A percentile compares a stretch with the other conserved stretches of the same genome.
These are phyloP conservation scores for Alternaria sp. DNA, from an alignment of 2,329 filamentous ascomycete species.

Conservation along the genomic window DNA sequence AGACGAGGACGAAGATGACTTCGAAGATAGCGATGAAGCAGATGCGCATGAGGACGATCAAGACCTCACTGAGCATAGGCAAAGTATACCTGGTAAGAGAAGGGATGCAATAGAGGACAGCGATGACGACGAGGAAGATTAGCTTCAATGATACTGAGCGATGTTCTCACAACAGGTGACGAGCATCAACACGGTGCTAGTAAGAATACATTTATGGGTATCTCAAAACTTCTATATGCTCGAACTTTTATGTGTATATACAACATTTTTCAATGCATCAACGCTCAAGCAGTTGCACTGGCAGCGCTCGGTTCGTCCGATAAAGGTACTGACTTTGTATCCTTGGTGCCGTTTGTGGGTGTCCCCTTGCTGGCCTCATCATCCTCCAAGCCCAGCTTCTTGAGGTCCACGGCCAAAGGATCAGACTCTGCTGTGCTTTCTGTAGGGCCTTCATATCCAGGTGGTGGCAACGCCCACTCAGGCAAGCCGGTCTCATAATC, in stretches of 20 bases:
- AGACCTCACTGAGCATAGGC: background rate
- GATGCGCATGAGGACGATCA: background rate
- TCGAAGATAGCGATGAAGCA: background rate
- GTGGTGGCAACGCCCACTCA: constrained; percentile 83
- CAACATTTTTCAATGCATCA: background rate
- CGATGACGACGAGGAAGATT: background rate
- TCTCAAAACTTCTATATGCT: constrained; percentile 3
- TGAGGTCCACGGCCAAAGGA: constrained; percentile 53
- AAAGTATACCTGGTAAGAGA: background rate
- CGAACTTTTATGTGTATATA: background rate
- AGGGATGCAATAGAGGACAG: background rate
- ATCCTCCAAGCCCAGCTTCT: constrained; percentile 49
- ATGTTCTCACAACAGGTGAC: background rate
- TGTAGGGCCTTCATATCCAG: constrained; percentile 73
- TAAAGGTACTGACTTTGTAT: background rate
- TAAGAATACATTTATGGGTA: constrained; percentile 12
- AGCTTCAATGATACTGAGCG: background rate
- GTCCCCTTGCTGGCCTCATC: background rate
- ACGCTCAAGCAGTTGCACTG: background rate
- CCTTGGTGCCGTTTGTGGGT: background rate
- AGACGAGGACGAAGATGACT: background rate
- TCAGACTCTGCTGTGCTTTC: constrained; percentile 63
- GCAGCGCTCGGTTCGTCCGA: background rate
- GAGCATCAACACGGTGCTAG: background rate
- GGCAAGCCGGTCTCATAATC: constrained; percentile 85